These are phyloP conservation scores for Rheum nobile DNA, from an alignment of 148 eudicot genomes.

Conservation along the genomic window DNA sequence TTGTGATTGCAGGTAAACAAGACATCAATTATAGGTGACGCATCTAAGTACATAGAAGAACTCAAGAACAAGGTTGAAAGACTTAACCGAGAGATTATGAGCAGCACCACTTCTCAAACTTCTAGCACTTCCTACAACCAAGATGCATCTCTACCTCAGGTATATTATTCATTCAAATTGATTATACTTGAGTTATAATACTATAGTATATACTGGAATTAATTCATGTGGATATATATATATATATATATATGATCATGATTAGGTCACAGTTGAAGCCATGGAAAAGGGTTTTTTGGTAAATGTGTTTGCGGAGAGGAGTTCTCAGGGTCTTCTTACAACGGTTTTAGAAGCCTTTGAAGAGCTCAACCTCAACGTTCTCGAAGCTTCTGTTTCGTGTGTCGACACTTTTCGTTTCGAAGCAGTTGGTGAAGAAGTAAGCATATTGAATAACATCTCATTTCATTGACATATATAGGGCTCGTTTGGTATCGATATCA, in stretches of 20 bases:
- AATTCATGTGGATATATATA: neutral
- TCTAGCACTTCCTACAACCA: neutral
- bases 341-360: conserved; percentile 50
- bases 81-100: conserved; percentile 25
- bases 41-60: conserved; percentile 51
- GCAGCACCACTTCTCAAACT: conserved; percentile 4
- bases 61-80: conserved; percentile 43
- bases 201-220: too few species aligned
- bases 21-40: conserved; percentile 45
- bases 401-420: conserved; percentile 31
- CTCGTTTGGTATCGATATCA: too few species aligned
- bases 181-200: too few species aligned
- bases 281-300: conserved; percentile 43
- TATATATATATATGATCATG: neutral
- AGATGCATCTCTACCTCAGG: conserved; percentile 1
- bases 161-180: too few species aligned
- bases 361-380: conserved; percentile 40
- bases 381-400: conserved; percentile 53
- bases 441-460: neutral
- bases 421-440: conserved; percentile 32
- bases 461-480: too few species aligned
- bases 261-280: conserved; percentile 50
- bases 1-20: conserved; percentile 29
- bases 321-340: conserved; percentile 42
- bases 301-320: conserved; percentile 34